These are phyloP conservation scores for Fusarium proliferatum DNA, from an alignment of 2,329 filamentous ascomycete genomes.

Conservation along the genomic window DNA sequence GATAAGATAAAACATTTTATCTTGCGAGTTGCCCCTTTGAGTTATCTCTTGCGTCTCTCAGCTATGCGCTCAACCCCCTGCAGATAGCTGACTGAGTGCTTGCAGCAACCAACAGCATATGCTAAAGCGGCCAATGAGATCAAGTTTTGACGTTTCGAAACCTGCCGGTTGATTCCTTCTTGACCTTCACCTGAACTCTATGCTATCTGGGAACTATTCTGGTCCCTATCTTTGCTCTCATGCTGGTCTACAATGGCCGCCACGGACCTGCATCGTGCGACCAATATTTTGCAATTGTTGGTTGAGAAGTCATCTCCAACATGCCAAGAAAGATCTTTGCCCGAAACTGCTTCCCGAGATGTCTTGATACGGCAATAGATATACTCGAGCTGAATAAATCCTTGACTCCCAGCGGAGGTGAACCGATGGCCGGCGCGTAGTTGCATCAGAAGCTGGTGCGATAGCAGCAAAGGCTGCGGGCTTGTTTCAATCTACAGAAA, in stretches of 20 bases:
- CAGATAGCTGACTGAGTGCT: constrained; percentile 32
- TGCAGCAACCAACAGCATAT: constrained; percentile 35
- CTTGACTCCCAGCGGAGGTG: background rate
- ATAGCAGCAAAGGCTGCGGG: background rate
- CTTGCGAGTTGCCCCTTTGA: background rate
- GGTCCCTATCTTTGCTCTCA: background rate
- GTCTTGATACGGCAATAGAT: background rate
- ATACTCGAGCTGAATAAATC: background rate
- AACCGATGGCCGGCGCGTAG: constrained; percentile 20
- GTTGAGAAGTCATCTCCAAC: background rate
- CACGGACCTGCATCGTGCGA: background rate
- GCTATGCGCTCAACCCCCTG: constrained; percentile 10
- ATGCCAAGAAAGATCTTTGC: background rate
- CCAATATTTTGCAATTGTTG: background rate
- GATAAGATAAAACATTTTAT: background rate
- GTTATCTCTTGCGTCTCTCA: background rate
- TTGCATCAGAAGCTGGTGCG: constrained; percentile 4
- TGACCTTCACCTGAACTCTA: background rate
- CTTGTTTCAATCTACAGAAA: background rate
- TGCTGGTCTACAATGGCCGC: background rate
- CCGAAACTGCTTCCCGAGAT: background rate
- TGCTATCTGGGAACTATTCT: background rate
- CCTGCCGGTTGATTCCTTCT: constrained; percentile 2
- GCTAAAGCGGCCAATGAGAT: constrained; percentile 53
- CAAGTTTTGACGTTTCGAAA: constrained; percentile 5